These are phyloP conservation scores for Orbilia ellipsospora DNA, from an alignment of 2,329 filamentous ascomycete genomes.

Conservation along the genomic window DNA sequence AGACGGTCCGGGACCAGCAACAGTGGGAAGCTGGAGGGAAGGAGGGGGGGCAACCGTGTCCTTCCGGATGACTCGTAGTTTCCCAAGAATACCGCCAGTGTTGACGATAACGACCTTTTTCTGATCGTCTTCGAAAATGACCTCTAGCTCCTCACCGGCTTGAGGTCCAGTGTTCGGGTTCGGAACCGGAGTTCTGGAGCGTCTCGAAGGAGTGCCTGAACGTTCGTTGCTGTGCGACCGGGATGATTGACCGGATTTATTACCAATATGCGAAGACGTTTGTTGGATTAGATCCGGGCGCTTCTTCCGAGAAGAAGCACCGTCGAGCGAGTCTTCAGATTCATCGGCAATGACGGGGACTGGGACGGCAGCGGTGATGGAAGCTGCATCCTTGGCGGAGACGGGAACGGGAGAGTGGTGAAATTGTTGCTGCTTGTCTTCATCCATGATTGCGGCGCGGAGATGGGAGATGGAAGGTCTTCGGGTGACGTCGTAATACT, in stretches of 20 bases:
- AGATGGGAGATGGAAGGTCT: not conserved
- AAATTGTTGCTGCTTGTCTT: conserved; percentile 48
- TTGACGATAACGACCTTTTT: conserved; percentile 52
- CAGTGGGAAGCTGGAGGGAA: not conserved
- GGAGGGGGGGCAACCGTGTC: conserved; percentile 10
- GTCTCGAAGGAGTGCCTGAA: conserved; percentile 28
- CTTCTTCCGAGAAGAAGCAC: conserved; percentile 47
- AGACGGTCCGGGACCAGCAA: conserved; percentile 30
- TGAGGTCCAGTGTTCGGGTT: conserved; percentile 54
- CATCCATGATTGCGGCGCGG: conserved; percentile 35
- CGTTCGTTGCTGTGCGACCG: conserved; percentile 47
- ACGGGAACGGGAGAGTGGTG: conserved; percentile 49
- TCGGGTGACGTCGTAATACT: conserved; percentile 46
- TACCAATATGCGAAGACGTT: conserved; percentile 6
- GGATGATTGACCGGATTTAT: conserved; percentile 19
- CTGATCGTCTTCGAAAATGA: conserved; percentile 41
- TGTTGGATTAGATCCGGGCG: conserved; percentile 33
- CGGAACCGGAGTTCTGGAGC: conserved; percentile 44
- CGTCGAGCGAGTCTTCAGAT: conserved; percentile 37
- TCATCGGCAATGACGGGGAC: conserved; percentile 29
- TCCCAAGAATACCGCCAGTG: conserved; percentile 42
- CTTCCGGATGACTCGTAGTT: conserved; percentile 44
- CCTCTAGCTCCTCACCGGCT: conserved; percentile 27
- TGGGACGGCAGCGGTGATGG: conserved; percentile 24
- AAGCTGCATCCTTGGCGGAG: conserved; percentile 35